Evolutionary conservation across 2,329 filamentous ascomycete species (phyloP), one percentile per base, ranked within the genome.

Genomic region (Thielaviopsis ethacetica): DNA sequence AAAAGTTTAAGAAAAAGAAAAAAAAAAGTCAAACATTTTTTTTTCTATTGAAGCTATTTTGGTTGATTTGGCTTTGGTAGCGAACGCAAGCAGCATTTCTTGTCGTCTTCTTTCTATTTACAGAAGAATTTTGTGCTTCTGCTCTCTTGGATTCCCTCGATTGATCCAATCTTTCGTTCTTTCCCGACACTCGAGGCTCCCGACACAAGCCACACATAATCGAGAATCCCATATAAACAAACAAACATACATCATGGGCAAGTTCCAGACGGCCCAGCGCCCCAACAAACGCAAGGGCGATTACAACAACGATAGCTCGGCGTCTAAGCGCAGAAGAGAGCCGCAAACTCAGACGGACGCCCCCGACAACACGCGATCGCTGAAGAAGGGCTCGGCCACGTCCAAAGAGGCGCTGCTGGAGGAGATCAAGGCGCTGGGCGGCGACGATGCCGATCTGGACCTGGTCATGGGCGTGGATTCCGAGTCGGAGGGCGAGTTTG

Each of bases 401-500:
- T 60, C 61, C 9, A 64, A 68, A n/a, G 70, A 72, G 34, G 67
- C 69, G 13, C 71, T 86, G 4, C 70, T 86, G 7, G 76, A 80
- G 59, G 83, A 86, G 65, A 86, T 86, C 62, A 73, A 76, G 63
- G 80, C 80, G 15, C 71, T 86, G 1, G 83, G 82, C 3, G 83
- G 83, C 15, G 81, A 84, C 57, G 80, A 85, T 67, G 75, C 80
- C 50, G 83, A 86, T 63, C 67, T 84, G 51, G 77, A 80, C 41
- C 74, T 86, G 38, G 76, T 86, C 57, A 77, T 75, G 50, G 79
- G 77, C 61, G 70, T 73, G 13, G 70, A 72, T 38, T 75, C 73
- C 3, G 71, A 73, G 19, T 63, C 64, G 2, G 71, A 73, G 59
- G 70, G 72, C 56, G 70, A 67, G 21, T 65, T 66, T 50, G 63